Evolutionary conservation across 2,329 filamentous ascomycete genomes (phyloP), one percentile per base, ranked within the genome.

Genomic region (Nannizzia gypsea): DNA sequence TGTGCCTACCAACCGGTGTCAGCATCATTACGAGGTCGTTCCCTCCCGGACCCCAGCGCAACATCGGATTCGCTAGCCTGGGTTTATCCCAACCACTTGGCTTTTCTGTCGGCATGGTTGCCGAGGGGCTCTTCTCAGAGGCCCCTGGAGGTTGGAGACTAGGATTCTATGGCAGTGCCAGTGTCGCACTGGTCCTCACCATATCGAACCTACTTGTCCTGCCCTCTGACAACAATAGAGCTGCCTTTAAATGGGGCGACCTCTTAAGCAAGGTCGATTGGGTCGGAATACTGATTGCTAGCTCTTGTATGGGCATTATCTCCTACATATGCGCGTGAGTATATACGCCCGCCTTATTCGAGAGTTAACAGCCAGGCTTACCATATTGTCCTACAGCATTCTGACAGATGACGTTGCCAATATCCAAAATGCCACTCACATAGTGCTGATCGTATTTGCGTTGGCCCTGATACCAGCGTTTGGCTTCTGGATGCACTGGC

Each of bases 401-500:
- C 60, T 62, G 34, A 62, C 60, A 11, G 58, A 62, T 6, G 36
- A 60, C 26, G 59, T 62, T 26, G 50, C 60, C 11, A 62, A 60
- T 34, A 15, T 62, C 17, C 57, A 62, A 24, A 28, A 48, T 38
- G 46, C 59, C 17, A 6, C 17, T 31, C 44, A 59, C n/a, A 28
- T 62, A 15, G 15, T 62, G 5, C 38, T 62, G 26, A 58, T 60
- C 11, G 56, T 62, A 11, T 26, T 62, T 11, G 57, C 60, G 6
- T 11, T 38, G 8, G 42, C 44, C 26, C 36, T 62, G 3, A 48
- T 83, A 2, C 77, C 78, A 0, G 65, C 70, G 0, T 86, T 86
- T 66, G 70, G 80, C 48, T 66, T 72, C 8, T 86, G 83, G 83
- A 76, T 83, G 55, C 73, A 75, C 9, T 71, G 73, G 2, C 80